Evolutionary conservation across 148 eudicot species (phyloP).

Genomic region (Polygonum maritimum): DNA sequence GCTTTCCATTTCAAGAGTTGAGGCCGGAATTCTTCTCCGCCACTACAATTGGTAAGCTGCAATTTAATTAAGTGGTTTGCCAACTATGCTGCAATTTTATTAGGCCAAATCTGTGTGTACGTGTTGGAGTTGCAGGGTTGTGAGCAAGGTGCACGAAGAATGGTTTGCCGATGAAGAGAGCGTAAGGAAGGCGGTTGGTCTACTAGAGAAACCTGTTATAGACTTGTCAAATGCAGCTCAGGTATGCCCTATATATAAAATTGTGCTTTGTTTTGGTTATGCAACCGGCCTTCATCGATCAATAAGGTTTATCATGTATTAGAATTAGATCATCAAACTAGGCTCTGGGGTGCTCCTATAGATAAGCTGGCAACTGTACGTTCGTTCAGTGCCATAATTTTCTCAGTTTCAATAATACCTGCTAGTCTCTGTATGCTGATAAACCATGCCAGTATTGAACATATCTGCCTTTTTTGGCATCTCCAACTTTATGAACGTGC

Average conservation of each 20-base stretch:
- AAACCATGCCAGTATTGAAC: not conserved
- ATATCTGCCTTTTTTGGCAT: not conserved
- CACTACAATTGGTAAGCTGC: constrained; percentile 55
- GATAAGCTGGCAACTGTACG: too few relatives aligned
- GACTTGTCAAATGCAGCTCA: constrained; percentile 21
- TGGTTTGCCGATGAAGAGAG: constrained; percentile 69
- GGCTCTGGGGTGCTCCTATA: too few relatives aligned
- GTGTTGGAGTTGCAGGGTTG: constrained; percentile 29
- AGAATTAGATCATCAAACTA: too few relatives aligned
- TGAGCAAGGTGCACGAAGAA: constrained; percentile 50
- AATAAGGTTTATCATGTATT: too few relatives aligned
- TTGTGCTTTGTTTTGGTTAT: too few relatives aligned
- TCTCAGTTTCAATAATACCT: too few relatives aligned
- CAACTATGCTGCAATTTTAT: not conserved
- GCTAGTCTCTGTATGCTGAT: not conserved
- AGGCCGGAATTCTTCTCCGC: constrained; percentile 65
- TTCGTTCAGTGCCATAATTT: too few relatives aligned
- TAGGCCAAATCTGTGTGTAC: too few relatives aligned
- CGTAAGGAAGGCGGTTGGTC: constrained; percentile 46
- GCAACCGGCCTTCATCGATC: too few relatives aligned
- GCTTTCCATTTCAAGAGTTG: constrained; percentile 62
- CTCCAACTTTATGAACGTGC: too few relatives aligned
- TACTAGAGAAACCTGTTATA: constrained; percentile 27
- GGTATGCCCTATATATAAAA: too few relatives aligned
- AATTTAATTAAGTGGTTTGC: not conserved